Percentiles rank a stretch among this genome's conserved stretches.
Evolutionary conservation across 257 asterid species (phyloP).

Genomic region (Plantago elongata): DNA sequence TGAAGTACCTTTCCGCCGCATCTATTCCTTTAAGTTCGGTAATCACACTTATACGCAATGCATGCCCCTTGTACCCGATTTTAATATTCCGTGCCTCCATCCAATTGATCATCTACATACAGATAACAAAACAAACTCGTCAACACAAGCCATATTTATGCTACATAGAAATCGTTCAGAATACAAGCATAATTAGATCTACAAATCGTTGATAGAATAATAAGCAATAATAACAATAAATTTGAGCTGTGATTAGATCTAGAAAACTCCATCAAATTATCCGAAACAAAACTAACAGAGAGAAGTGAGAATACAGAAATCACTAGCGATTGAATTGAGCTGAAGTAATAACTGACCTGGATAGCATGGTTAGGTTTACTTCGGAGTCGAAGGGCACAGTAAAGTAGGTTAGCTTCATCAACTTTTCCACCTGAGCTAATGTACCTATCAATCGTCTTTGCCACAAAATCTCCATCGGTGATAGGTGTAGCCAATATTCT

Average conservation of each 20-base stretch:
- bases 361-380: slow-evolving; percentile 53
- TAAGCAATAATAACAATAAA: too few species aligned
- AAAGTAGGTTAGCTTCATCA: slow-evolving; percentile 37
- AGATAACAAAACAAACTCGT: not conserved
- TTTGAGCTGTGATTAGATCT: not conserved
- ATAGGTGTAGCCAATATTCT: too few species aligned
- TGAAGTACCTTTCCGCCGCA: slow-evolving; percentile 72
- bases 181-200: too few species aligned
- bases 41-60: slow-evolving; percentile 54
- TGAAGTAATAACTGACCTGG: slow-evolving; percentile 37
- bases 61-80: slow-evolving; percentile 35
- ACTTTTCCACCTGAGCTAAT: slow-evolving; percentile 47
- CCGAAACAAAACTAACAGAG: not conserved
- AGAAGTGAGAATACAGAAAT: not conserved
- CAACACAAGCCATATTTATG: not conserved
- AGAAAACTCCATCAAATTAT: not conserved
- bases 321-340: too few species aligned
- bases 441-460: slow-evolving; percentile 48
- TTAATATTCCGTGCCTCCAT: slow-evolving; percentile 52
- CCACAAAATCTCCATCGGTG: slow-evolving; percentile 14
- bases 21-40: slow-evolving; percentile 55
- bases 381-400: slow-evolving; percentile 60
- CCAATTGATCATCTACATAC: slow-evolving; percentile 73
- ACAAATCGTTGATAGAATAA: too few species aligned
- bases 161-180: not conserved